Evolutionary conservation across 1,284 basidiomycete genomes (phyloP), one percentile per base, ranked within the genome.

Genomic region (Tilletiopsis washingtonensis): DNA sequence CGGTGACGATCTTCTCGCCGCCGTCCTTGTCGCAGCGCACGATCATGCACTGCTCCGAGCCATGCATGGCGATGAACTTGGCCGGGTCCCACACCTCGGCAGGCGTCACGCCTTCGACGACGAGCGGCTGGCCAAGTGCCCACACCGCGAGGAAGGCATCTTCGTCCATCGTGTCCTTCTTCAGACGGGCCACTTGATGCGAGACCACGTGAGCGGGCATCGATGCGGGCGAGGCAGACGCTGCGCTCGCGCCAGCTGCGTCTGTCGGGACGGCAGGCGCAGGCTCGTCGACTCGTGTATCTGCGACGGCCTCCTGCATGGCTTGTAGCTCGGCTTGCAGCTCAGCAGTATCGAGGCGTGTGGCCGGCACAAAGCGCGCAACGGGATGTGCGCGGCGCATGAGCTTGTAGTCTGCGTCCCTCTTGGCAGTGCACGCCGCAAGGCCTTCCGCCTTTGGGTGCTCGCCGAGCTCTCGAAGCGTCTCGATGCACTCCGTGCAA

Each of bases 401-500:
- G 67, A 77, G 1, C 80, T 80, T n/a, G 78, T 59, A 5, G 57
- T 59, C 11, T 37, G 41, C 36, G 9, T 32, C 34, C 47, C 21
- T 47, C 51, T 51, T 58, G 59, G 48, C 44, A 44, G 38, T 23
- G 40, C 47, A 14, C 44, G 24, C n/a, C n/a, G n/a, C n/a, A n/a
- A n/a, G n/a, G n/a, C n/a, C n/a, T n/a, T n/a, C n/a, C n/a, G n/a
- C n/a, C n/a, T n/a, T n/a, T n/a, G n/a, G n/a, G n/a, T n/a, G n/a
- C n/a, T 40, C 42, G 5, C 36, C 40, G 52, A 38, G 26, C 40
- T 51, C 45, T 45, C 24, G 44, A 29, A 81, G 67, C 78, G 76
- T 3, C 82, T 82, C 24, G 85, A 75, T 17, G 83, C 91, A 96
- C 48, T 86, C 84, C 1, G 82, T 78, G 68, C 91, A 96, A 15